Evolutionary conservation across 1,139 yeast species (phyloP).

Genomic region (Pichia sp.): DNA sequence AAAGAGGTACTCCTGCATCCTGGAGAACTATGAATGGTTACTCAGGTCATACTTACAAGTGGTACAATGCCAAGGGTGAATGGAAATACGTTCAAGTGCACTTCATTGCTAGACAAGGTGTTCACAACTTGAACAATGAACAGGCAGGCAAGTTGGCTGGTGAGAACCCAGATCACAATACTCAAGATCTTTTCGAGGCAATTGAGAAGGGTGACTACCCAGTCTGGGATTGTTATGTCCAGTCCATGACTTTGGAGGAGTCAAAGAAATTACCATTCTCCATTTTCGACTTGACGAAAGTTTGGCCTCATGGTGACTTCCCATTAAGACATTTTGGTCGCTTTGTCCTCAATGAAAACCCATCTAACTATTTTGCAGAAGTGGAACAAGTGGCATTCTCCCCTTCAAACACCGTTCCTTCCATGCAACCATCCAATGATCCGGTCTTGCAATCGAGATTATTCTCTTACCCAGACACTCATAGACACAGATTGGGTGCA

Average conservation of each 20-base stretch:
- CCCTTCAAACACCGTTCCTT: conserved; percentile 80
- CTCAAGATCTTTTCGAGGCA: conserved; percentile 48
- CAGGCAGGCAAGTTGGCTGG: conserved; percentile 53
- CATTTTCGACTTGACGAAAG: conserved; percentile 67
- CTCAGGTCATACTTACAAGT: conserved; percentile 72
- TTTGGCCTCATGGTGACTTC: conserved; percentile 74
- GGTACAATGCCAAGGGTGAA: conserved; percentile 57
- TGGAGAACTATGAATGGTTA: conserved; percentile 66
- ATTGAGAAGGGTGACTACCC: conserved; percentile 57
- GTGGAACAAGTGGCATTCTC: conserved; percentile 79
- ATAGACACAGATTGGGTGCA: conserved; percentile 59
- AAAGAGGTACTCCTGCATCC: conserved; percentile 66
- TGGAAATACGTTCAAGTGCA: conserved; percentile 65
- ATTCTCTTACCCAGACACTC: conserved; percentile 83
- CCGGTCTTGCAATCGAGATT: conserved; percentile 82
- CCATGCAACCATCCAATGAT: conserved; percentile 78
- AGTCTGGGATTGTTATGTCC: conserved; percentile 59
- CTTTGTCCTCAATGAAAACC: conserved; percentile 63
- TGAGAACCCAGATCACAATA: conserved; percentile 56
- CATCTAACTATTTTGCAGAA: conserved; percentile 73
- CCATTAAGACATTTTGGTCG: conserved; percentile 72
- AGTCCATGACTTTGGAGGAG: conserved; percentile 66
- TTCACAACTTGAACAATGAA: conserved; percentile 47
- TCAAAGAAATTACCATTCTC: conserved; percentile 53
- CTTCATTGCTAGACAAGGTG: conserved; percentile 54